Evolutionary conservation across 306 rosid species (phyloP).

Genomic region (Castanea crenata): DNA sequence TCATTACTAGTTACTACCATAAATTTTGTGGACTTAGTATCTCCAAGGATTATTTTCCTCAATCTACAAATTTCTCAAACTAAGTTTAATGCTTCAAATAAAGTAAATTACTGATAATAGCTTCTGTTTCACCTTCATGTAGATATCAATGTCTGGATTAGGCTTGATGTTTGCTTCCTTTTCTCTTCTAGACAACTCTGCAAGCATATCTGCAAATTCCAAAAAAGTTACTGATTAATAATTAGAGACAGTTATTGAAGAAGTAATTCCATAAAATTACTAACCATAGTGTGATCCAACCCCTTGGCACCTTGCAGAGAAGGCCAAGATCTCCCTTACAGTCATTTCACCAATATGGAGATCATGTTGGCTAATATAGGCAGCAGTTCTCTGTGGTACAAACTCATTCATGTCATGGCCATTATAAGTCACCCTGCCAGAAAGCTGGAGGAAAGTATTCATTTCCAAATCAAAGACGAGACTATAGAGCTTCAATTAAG

Average conservation of each 20-base stretch:
- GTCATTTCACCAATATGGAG: constrained; percentile 70
- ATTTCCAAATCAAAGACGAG: neutral
- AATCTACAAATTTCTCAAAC: too few species aligned
- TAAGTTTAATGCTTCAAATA: too few species aligned
- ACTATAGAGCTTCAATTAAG: neutral
- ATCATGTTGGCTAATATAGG: constrained; percentile 73
- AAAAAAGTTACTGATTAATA: too few species aligned
- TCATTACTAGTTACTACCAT: too few species aligned
- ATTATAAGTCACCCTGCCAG: constrained; percentile 57
- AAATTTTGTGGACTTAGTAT: too few species aligned
- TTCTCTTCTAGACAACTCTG: constrained; percentile 43
- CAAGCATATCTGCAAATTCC: constrained; percentile 19
- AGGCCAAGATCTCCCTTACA: constrained; percentile 73
- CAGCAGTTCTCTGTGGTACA: constrained; percentile 27
- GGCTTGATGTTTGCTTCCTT: constrained; percentile 39
- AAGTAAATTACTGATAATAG: too few species aligned
- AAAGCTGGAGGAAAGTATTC: too few species aligned
- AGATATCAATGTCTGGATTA: too few species aligned
- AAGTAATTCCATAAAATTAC: constrained; percentile 5
- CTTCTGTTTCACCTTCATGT: too few species aligned
- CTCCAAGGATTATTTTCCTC: too few species aligned
- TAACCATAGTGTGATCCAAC: constrained; percentile 61
- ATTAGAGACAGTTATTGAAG: too few species aligned
- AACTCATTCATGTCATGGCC: constrained; percentile 65
- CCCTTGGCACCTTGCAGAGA: constrained; percentile 89